Conservation (phyloP, 1,284 basidiomycete genomes). For the Mycena sp. region DNA sequence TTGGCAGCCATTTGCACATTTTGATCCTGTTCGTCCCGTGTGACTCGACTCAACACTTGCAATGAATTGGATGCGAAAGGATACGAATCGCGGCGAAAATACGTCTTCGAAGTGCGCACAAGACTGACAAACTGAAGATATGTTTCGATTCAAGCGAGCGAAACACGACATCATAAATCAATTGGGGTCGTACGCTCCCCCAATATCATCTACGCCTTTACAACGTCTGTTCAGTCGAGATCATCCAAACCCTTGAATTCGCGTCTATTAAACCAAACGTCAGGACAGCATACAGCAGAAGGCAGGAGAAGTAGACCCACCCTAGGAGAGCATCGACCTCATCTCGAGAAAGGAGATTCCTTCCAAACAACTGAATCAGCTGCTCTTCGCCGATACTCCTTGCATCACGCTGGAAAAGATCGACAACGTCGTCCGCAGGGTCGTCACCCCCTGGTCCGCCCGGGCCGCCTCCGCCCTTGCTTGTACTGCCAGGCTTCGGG, state of each 20-base stretch:
- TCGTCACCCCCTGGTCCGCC: constrained; percentile 2
- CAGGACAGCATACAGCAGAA: not conserved
- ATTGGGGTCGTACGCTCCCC: too few relatives aligned
- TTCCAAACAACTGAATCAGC: not conserved
- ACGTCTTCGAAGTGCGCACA: too few relatives aligned
- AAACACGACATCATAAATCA: too few relatives aligned
- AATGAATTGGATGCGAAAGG: too few relatives aligned
- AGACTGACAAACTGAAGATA: too few relatives aligned
- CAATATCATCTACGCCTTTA: too few relatives aligned
- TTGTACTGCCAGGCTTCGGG: not conserved
- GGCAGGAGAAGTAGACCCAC: not conserved
- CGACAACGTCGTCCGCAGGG: not conserved
- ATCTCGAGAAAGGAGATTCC: not conserved
- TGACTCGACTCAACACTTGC: too few relatives aligned
- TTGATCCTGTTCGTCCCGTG: too few relatives aligned
- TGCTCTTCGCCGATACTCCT: not conserved
- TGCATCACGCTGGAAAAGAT: constrained; percentile 1
- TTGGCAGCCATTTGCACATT: too few relatives aligned
- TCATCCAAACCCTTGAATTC: not conserved
- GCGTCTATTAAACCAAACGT: not conserved
- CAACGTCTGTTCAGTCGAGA: not conserved
- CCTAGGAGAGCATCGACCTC: not conserved
- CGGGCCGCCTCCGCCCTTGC: not conserved
- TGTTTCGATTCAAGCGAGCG: too few relatives aligned
- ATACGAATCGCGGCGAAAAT: too few relatives aligned